These are phyloP conservation scores for Septoria petroselini DNA, from an alignment of 2,329 filamentous ascomycete species.

Conservation along the genomic window DNA sequence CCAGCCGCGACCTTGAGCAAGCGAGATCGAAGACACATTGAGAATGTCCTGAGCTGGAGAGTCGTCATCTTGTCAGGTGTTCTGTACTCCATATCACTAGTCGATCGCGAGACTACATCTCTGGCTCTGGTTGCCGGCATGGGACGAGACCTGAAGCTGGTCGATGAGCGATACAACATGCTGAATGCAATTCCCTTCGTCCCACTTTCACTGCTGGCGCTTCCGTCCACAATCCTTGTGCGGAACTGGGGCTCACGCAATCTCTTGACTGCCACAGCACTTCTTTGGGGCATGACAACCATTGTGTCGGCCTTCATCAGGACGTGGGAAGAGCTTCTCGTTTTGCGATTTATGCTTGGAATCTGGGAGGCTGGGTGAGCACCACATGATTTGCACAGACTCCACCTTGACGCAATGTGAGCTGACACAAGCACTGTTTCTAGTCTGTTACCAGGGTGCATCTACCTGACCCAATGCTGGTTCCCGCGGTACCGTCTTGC, in stretches of 20 bases:
- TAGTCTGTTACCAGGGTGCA: conserved; percentile 5
- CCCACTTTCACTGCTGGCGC: background rate
- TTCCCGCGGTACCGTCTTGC: conserved; percentile 1
- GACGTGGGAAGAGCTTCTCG: conserved; percentile 2
- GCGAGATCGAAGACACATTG: background rate
- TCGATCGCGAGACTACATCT: conserved; percentile 2
- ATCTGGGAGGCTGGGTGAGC: conserved; percentile 8
- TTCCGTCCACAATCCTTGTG: conserved; percentile 4
- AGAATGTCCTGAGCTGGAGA: background rate
- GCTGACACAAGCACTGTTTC: background rate
- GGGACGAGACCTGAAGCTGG: conserved; percentile 1
- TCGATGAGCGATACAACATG: conserved; percentile 3
- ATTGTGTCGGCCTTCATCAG: conserved; percentile 1
- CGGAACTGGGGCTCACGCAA: background rate
- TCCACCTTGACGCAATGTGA: too few species aligned
- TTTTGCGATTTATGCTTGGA: conserved; percentile 3
- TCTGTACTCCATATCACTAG: conserved; percentile 1
- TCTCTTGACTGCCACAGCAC: background rate
- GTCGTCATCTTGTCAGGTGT: conserved; percentile 1
- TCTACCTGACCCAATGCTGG: conserved; percentile 10
- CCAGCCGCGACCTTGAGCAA: background rate
- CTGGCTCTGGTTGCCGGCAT: conserved; percentile 3
- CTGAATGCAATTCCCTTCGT: conserved; percentile 1
- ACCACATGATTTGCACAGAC: too few species aligned
- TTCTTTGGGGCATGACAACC: conserved; percentile 4